Evolutionary conservation across 331 rosid genomes (phyloP), one percentile per base, ranked within the genome.

Genomic region (Acacia concinna): DNA sequence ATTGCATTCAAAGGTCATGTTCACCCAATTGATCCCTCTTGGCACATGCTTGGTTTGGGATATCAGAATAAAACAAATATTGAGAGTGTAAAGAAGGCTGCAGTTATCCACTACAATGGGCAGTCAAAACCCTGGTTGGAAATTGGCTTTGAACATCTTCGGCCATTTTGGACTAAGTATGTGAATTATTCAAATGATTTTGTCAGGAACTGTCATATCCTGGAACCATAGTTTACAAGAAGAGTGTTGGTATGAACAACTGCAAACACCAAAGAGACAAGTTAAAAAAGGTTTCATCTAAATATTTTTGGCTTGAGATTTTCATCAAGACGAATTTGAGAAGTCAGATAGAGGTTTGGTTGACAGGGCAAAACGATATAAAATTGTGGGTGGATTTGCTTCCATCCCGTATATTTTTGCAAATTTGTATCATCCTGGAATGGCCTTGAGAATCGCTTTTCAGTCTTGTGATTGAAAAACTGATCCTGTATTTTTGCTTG

Each of bases 21-120:
- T 88, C 91, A 85, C 71, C 87, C 95, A 23, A 91, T 96, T 76
- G 98, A 93, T 70, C 93, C 93, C 15, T 85, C 88, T 28, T 96
- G 99, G 99, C 98, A 96, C 84, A 68, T 96, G 98, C 98, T 96
- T 69, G 99, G 99, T 56, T 89, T 96, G 91, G 99, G 99, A 65
- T 96, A 96, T 89, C 99, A 96, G 85, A 92, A 81, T 78, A 88
- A 80, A 63, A 96, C 99, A 11, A 49, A 73, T 49, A 30, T 96
- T 12, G 98, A 91, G 81, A 80, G 57, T 20, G 89, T 93, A 81
- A 85, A 86, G 79, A 86, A 34, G 65, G 99, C 98, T 76, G 99
- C 99, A 37, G 98, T 96, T 66, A 96, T 96, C 79, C 99, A 96
- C 88, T 96, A 88, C 86, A 96, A 96, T 79, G 99, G 99, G 79